phyloP scores from a whole-genome alignment of 2,329 filamentous ascomycete species.

The Teratosphaeria nubilosa region DNA sequence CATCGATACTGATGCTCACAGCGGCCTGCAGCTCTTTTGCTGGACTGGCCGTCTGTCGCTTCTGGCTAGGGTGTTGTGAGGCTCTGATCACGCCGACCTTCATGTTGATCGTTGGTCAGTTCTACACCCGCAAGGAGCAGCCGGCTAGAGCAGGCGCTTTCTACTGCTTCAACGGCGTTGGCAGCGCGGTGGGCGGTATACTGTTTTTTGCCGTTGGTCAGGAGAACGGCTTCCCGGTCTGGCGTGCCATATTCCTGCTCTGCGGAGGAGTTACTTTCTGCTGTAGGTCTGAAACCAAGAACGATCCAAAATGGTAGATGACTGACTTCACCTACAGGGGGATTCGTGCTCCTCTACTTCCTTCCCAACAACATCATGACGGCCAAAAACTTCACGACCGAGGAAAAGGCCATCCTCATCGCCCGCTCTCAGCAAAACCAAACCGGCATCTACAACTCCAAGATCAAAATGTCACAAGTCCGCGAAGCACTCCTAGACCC shows the following conservation, averaged over 20 bases:
- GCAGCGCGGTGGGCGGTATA: constrained; percentile 61
- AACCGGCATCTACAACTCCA: constrained; percentile 22
- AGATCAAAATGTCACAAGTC: constrained; percentile 32
- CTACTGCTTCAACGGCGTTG: constrained; percentile 67
- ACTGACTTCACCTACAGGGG: constrained; percentile 27
- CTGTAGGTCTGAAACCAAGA: constrained; percentile 28
- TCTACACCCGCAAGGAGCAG: constrained; percentile 5
- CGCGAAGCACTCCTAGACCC: constrained; percentile 42
- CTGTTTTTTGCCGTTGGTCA: constrained; percentile 45
- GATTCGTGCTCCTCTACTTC: constrained; percentile 49
- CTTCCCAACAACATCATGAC: constrained; percentile 62
- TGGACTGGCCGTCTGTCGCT: constrained; percentile 42
- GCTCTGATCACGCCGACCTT: constrained; percentile 37
- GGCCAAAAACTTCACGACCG: constrained; percentile 56
- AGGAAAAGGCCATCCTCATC: constrained; percentile 39
- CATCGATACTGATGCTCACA: constrained; percentile 28
- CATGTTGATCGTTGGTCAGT: constrained; percentile 20
- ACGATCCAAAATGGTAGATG: neutral
- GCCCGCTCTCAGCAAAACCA: constrained; percentile 35
- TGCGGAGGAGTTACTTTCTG: constrained; percentile 53
- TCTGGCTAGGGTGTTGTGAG: constrained; percentile 47
- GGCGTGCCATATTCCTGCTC: constrained; percentile 52
- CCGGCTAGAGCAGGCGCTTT: neutral
- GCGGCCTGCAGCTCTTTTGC: constrained; percentile 38
- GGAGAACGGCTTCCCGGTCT: constrained; percentile 20